Evolutionary conservation across 371 early-diverging fungal genomes (phyloP).

Genomic region (Capniomyces stellatus): DNA sequence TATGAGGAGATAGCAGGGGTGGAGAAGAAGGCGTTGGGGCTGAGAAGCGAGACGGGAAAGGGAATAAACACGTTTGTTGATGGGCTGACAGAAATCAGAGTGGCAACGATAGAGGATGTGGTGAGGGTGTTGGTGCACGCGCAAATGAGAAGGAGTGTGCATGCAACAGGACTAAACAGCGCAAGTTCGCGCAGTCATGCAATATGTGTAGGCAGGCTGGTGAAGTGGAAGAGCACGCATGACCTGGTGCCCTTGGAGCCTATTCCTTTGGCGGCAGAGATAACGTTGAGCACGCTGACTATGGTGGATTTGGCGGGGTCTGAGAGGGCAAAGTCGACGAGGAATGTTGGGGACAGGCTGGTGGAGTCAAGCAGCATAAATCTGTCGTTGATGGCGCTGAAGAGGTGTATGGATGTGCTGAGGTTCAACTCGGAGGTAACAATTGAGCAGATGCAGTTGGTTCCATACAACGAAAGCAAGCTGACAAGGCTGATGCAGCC

Average conservation of each 20-base stretch:
- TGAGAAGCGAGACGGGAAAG: constrained; percentile 19
- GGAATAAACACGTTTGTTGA: constrained; percentile 22
- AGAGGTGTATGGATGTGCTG: constrained; percentile 61
- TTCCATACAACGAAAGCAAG: constrained; percentile 52
- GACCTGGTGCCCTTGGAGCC: constrained; percentile 17
- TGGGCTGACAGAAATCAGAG: constrained; percentile 31
- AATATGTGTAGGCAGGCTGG: constrained; percentile 46
- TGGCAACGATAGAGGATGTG: constrained; percentile 38
- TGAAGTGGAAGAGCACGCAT: constrained; percentile 35
- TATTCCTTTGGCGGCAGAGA: constrained; percentile 27
- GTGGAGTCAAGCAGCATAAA: constrained; percentile 92
- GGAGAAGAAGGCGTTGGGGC: constrained; percentile 7
- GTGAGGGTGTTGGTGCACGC: constrained; percentile 37
- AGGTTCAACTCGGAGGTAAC: constrained; percentile 26
- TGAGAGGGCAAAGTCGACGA: constrained; percentile 71
- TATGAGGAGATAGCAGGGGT: constrained; percentile 11
- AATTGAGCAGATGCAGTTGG: constrained; percentile 24
- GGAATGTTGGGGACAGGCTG: constrained; percentile 59
- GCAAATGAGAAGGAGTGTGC: constrained; percentile 38
- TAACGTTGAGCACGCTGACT: constrained; percentile 31
- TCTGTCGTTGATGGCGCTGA: constrained; percentile 80
- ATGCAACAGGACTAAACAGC: constrained; percentile 38
- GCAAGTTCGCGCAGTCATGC: constrained; percentile 50
- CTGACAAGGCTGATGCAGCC: constrained; percentile 50
- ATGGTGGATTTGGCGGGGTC: constrained; percentile 96